Base-by-base conservation (phyloP, 768 basidiomycete species). In the Leccinum boreale region DNA sequence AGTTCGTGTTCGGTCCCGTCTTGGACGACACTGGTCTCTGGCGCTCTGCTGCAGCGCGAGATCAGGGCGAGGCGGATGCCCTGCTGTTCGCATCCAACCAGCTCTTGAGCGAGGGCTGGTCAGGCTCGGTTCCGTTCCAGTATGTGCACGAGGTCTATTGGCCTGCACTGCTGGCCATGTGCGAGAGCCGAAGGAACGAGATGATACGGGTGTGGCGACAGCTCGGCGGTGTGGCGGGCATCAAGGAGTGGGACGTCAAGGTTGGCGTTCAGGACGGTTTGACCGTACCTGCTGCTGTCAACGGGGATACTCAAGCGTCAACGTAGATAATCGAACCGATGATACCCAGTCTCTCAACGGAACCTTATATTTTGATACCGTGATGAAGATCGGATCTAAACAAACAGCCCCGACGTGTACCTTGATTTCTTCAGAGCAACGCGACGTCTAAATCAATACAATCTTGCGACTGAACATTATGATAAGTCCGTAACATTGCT, bases 221-320 rank as follows among this genome's bases (percentile, higher is more conserved):
- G 53, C 74, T 88, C 19, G 94, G 93, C 2, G 89, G 79, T 1
- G 78, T 64, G 52, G 76, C 93, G 23, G 93, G 93, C 2, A 68
- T 86, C 33, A 85, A 81, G 66, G 93, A 96, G 67, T 91, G 86
- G 83, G 87, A 90, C 19, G 85, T 89, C 64, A 93, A 92, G 68
- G 42, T 70, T 44, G 57, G 60, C 12, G 57, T 63, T 19, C 62
- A 62, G 21, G 70, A 70, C 49, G 64, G 54, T 33, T 15, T 49
- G 47, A 15, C 58, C 7, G 17, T 12, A 4, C 29, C 53, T 2
- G 21, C 23, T 33, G 50, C 21, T 17, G 28, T n/a, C 7, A 50
- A 60, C 12, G 52, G 5, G 24, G 15, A 55, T 6, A 63, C 54
- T 1, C 42, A 61, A 44, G 60, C 57, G 14, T 26, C 17, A n/a